A percentile compares a stretch with the other conserved stretches of the same genome.
These are phyloP conservation scores for Ichthyophthirius multifiliis DNA, from an alignment of 169 alveolate species.

Conservation along the genomic window DNA sequence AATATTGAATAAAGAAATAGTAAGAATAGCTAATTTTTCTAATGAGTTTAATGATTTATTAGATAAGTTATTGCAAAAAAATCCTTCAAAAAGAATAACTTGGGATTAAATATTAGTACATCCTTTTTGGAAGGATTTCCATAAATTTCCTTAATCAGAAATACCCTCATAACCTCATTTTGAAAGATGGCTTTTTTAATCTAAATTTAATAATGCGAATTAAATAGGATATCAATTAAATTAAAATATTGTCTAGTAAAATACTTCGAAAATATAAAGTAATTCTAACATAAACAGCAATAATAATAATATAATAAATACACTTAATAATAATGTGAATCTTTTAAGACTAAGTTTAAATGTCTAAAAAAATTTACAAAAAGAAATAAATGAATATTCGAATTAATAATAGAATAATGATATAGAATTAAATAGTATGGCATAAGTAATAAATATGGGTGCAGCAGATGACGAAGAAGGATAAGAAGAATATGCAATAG, in stretches of 20 bases:
- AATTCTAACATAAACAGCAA: no score
- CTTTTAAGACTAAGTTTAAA: constrained; percentile 63
- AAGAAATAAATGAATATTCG: constrained; percentile 37
- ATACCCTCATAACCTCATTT: constrained; percentile 71
- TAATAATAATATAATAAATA: no score
- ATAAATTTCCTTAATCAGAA: neutral
- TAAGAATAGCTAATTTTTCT: constrained; percentile 50
- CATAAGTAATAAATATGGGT: constrained; percentile 69
- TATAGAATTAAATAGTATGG: constrained; percentile 55
- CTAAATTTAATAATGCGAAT: no score
- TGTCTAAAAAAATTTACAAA: constrained; percentile 52
- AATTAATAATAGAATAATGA: constrained; percentile 31
- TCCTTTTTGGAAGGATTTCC: constrained; percentile 66
- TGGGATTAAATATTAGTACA: constrained; percentile 81
- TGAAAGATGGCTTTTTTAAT: constrained; percentile 53
- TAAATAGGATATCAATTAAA: no score
- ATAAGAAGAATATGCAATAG: constrained; percentile 19
- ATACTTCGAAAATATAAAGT: no score
- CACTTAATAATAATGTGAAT: constrained; percentile 61
- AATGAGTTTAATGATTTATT: constrained; percentile 64
- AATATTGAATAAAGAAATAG: constrained; percentile 53
- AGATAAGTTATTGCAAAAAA: constrained; percentile 67
- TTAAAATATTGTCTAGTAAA: no score
- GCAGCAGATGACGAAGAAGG: constrained; percentile 58
- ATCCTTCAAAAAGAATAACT: constrained; percentile 72